A percentile compares a stretch with the other conserved stretches of the same genome.
Conservation (phyloP, 2,329 filamentous ascomycete genomes). For the Claviceps humidiphila region DNA sequence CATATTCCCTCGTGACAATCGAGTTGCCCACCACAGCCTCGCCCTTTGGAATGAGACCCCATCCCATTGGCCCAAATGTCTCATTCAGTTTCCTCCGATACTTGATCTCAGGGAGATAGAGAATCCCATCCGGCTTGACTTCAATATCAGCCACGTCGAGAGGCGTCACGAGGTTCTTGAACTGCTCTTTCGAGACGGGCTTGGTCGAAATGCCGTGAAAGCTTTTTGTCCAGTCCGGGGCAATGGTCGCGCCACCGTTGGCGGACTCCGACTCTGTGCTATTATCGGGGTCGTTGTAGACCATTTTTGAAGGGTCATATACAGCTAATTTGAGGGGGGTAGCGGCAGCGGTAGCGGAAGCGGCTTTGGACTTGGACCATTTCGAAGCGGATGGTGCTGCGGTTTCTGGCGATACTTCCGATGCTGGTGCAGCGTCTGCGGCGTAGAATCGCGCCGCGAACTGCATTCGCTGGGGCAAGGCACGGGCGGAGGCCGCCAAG, state of each 20-base stretch:
- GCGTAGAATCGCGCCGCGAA: conserved; percentile 12
- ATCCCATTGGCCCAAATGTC: conserved; percentile 89
- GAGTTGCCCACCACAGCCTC: conserved; percentile 76
- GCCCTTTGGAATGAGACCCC: conserved; percentile 82
- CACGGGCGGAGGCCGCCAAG: conserved; percentile 9
- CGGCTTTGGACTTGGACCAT: conserved; percentile 1
- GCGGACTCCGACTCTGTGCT: neutral
- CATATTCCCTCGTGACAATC: conserved; percentile 80
- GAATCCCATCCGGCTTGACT: conserved; percentile 92
- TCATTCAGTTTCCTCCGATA: conserved; percentile 81
- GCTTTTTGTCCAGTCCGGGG: conserved; percentile 65
- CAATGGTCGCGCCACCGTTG: conserved; percentile 2
- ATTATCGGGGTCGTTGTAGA: conserved; percentile 1
- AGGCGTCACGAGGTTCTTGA: conserved; percentile 53
- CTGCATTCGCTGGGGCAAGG: conserved; percentile 1
- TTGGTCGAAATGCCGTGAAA: conserved; percentile 64
- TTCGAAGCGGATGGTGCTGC: neutral
- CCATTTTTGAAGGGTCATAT: conserved; percentile 10
- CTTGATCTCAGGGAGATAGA: conserved; percentile 97
- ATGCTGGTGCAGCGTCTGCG: conserved; percentile 9
- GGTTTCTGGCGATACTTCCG: neutral
- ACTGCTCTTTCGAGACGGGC: conserved; percentile 58
- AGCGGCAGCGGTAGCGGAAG: neutral
- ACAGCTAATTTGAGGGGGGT: neutral
- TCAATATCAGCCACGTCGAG: conserved; percentile 68